Evolutionary conservation across 2,329 filamentous ascomycete genomes (phyloP).

Genomic region (Aspergillus sp.): DNA sequence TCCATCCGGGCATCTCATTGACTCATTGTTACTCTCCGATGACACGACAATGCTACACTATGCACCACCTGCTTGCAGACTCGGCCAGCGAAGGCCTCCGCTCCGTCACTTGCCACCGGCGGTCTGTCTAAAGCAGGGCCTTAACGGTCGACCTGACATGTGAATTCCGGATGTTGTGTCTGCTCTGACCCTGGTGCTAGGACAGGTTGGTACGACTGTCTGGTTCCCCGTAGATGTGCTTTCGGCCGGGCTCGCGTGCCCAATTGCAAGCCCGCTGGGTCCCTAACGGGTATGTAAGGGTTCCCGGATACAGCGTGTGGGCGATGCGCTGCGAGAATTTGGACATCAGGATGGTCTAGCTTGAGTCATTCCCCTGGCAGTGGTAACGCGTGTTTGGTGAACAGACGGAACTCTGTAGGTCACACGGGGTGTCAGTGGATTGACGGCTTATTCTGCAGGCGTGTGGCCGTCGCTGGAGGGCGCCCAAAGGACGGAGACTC

Average conservation of each 20-base stretch:
- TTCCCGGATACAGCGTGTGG: too few relatives aligned
- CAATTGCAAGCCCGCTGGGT: not conserved
- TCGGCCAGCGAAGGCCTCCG: not conserved
- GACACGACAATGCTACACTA: conserved; percentile 16
- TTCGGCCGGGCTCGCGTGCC: not conserved
- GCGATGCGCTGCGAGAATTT: too few relatives aligned
- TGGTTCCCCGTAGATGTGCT: not conserved
- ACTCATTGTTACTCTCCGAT: conserved; percentile 13
- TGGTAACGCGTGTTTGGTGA: too few relatives aligned
- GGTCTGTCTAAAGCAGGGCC: not conserved
- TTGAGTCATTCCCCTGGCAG: too few relatives aligned
- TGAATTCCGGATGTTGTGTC: not conserved
- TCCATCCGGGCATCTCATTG: conserved; percentile 1
- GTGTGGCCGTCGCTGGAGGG: too few relatives aligned
- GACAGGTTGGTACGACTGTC: not conserved
- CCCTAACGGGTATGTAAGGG: too few relatives aligned
- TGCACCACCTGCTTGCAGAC: conserved; percentile 2
- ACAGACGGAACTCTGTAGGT: too few relatives aligned
- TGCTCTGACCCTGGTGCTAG: not conserved
- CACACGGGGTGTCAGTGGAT: too few relatives aligned
- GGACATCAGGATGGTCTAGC: too few relatives aligned
- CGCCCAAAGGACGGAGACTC: too few relatives aligned
- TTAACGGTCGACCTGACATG: not conserved
- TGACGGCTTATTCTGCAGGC: too few relatives aligned
- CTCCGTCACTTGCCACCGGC: not conserved